Percentiles rank a stretch among this genome's conserved stretches.
These are phyloP conservation scores for Fusarium sp. DNA, from an alignment of 2,329 filamentous ascomycete genomes.

Conservation along the genomic window DNA sequence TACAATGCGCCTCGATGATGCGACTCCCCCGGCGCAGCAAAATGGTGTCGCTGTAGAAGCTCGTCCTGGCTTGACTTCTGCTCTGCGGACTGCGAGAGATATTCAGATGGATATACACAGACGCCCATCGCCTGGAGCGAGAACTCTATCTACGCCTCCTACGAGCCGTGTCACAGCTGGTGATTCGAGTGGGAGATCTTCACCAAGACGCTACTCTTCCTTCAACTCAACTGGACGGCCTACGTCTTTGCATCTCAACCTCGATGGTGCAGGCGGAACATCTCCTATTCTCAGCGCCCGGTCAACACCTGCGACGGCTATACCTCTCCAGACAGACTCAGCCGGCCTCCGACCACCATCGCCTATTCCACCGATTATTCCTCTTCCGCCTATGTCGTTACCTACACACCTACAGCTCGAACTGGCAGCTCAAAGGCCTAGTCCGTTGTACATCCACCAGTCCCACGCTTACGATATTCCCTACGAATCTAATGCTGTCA, in stretches of 20 bases:
- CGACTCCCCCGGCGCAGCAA: conserved; percentile 24
- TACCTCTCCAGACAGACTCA: conserved; percentile 35
- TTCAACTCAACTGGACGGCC: conserved; percentile 57
- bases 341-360: conserved; percentile 52
- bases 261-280: conserved; percentile 38
- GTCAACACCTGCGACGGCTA: conserved; percentile 39
- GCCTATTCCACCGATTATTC: conserved; percentile 64
- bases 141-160: conserved; percentile 64
- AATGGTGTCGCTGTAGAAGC: conserved; percentile 42
- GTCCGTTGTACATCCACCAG: conserved; percentile 72
- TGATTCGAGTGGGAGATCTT: conserved; percentile 42
- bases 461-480: conserved; percentile 68
- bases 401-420: conserved; percentile 73
- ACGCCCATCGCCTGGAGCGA: conserved; percentile 48
- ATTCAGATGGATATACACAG: conserved; percentile 36
- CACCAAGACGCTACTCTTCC: conserved; percentile 60
- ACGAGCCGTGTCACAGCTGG: conserved; percentile 52
- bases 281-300: conserved; percentile 29
- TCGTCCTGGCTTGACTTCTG: conserved; percentile 14
- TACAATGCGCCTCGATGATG: conserved; percentile 42
- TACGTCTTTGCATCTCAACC: conserved; percentile 56
- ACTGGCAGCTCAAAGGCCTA: conserved; percentile 68
- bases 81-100: conserved; percentile 21
- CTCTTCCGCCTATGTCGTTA: conserved; percentile 72
- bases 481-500: conserved; percentile 92